Percentiles rank a stretch among this genome's conserved stretches.
Conservation (phyloP, 1,139 yeast genomes). For the Yamadazyma dendronema region DNA sequence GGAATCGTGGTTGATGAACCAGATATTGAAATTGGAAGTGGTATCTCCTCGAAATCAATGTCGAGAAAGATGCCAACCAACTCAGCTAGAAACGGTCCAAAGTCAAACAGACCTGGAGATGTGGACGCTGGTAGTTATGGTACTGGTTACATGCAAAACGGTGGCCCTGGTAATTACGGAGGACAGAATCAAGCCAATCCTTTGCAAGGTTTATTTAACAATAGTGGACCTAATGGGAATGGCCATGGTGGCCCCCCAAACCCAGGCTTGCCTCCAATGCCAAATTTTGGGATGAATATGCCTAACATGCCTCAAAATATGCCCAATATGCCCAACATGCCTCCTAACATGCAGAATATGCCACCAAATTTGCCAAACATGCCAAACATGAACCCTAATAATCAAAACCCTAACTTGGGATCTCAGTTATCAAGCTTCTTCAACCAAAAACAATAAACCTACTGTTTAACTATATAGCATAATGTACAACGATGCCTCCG, state of each 20-base stretch:
- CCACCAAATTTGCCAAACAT: constrained; percentile 13
- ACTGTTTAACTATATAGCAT: background rate
- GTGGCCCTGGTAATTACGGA: constrained; percentile 2
- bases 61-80: constrained; percentile 86
- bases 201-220: constrained; percentile 48
- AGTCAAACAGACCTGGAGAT: constrained; percentile 69
- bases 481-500: no score
- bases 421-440: constrained; percentile 39
- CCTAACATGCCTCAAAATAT: constrained; percentile 9
- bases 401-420: constrained; percentile 20
- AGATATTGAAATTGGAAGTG: constrained; percentile 93
- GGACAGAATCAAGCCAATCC: constrained; percentile 46
- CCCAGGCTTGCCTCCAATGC: constrained; percentile 16
- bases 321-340: constrained; percentile 12
- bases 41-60: constrained; percentile 90
- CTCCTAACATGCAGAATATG: constrained; percentile 14
- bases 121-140: constrained; percentile 40
- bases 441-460: constrained; percentile 13
- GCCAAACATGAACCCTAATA: constrained; percentile 13
- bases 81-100: constrained; percentile 82
- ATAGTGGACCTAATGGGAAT: constrained; percentile 5
- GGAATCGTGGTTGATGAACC: constrained; percentile 95
- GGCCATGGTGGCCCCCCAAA: constrained; percentile 8
- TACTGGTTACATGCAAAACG: constrained; percentile 1
- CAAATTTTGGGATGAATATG: constrained; percentile 9